Conservation (phyloP, 164 flowering plant genomes). For the Santalum album region DNA sequence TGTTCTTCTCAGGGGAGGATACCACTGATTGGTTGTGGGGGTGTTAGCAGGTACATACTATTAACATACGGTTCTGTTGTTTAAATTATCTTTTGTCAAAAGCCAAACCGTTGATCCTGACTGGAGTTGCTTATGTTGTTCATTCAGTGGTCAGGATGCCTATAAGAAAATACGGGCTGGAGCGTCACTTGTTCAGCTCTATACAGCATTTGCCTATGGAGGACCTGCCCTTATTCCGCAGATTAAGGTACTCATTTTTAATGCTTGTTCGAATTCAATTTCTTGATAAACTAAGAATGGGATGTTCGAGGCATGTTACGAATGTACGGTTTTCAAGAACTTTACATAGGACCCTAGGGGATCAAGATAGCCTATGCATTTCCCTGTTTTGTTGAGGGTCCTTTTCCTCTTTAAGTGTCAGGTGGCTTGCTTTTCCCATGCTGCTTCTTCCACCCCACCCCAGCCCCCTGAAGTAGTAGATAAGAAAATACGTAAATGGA, state of each 20-base stretch:
- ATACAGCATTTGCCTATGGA: constrained; percentile 88
- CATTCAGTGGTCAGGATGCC: constrained; percentile 90
- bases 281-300: background rate
- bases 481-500: too few relatives aligned
- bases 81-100: background rate
- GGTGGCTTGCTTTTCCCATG: too few relatives aligned
- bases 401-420: too few relatives aligned
- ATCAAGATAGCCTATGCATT: too few relatives aligned
- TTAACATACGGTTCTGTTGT: background rate
- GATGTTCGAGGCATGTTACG: background rate
- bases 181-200: constrained; percentile 89
- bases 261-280: background rate
- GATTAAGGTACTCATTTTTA: constrained; percentile 58
- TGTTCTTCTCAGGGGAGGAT: constrained; percentile 61
- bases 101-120: background rate
- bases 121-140: constrained; percentile 9
- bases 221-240: constrained; percentile 93
- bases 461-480: too few relatives aligned
- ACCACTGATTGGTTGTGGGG: constrained; percentile 93
- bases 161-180: constrained; percentile 92
- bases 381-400: too few relatives aligned
- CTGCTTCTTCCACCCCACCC: too few relatives aligned
- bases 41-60: constrained; percentile 70
- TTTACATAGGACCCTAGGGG: background rate
- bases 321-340: background rate